Conservation (phyloP, 106 monocot genomes). For the Platanthera zijinensis region DNA sequence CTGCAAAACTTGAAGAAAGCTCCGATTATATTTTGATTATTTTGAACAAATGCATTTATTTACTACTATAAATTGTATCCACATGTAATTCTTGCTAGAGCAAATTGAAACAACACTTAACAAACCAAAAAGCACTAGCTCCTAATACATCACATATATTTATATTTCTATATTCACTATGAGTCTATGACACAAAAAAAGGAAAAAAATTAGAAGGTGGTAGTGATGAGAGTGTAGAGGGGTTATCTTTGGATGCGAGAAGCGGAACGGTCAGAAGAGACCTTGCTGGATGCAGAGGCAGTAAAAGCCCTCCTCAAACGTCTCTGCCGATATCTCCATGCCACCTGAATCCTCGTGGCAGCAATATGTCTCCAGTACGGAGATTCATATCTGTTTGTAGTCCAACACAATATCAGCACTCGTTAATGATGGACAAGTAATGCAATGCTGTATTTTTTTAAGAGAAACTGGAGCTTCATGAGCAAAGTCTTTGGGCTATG, state of each 20-base stretch:
- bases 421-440: too few relatives aligned
- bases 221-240: not conserved
- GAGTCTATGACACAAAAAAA: not conserved
- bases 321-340: slow-evolving; percentile 14
- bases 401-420: not conserved
- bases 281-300: not conserved
- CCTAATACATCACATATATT: not conserved
- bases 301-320: slow-evolving; percentile 1
- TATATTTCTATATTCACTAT: not conserved
- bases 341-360: slow-evolving; percentile 18
- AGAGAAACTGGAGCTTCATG: too few relatives aligned
- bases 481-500: too few relatives aligned
- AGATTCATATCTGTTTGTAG: slow-evolving; percentile 13
- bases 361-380: slow-evolving; percentile 23
- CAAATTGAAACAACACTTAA: not conserved
- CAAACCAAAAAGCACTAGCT: not conserved
- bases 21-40: too few relatives aligned
- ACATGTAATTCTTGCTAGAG: too few relatives aligned
- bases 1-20: too few relatives aligned
- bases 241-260: not conserved
- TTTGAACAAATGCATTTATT: not conserved
- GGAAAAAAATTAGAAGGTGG: not conserved
- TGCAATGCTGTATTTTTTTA: too few relatives aligned
- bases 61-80: not conserved
- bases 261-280: not conserved